Conservation (phyloP, 352 stramenopile species). For the Albugo candida region DNA sequence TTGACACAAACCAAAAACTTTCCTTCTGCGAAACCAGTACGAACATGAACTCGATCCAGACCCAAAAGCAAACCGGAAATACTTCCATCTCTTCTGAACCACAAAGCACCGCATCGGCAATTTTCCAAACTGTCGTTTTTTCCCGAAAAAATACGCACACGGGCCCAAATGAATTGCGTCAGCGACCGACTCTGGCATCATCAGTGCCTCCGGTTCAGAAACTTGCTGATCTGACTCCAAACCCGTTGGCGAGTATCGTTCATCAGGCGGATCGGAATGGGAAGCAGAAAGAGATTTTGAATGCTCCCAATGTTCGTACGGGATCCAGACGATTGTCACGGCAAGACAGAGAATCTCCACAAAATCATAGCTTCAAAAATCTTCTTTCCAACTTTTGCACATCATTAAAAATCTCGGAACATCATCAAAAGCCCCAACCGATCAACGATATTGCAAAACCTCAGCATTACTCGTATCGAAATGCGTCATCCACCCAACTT, state of each 20-base stretch:
- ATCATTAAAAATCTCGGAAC: conserved; percentile 33
- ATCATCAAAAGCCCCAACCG: conserved; percentile 15
- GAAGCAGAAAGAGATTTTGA: conserved; percentile 21
- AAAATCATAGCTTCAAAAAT: conserved; percentile 4
- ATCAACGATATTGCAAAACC: conserved; percentile 13
- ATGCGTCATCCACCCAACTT: conserved; percentile 8
- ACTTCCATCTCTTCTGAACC: conserved; percentile 2
- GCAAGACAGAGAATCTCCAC: conserved; percentile 9
- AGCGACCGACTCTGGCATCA: conserved; percentile 4
- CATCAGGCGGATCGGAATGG: conserved; percentile 43
- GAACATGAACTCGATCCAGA: conserved; percentile 1
- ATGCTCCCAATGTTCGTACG: not conserved
- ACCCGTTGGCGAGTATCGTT: conserved; percentile 34
- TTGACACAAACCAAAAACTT: too few relatives aligned
- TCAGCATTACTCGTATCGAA: conserved; percentile 8
- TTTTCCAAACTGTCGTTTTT: conserved; percentile 49
- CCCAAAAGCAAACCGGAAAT: conserved; percentile 7
- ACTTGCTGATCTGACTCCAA: conserved; percentile 18
- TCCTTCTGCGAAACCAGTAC: too few relatives aligned
- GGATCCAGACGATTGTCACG: not conserved
- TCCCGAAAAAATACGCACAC: conserved; percentile 36
- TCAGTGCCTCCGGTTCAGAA: conserved; percentile 16
- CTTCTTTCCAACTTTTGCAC: conserved; percentile 55
- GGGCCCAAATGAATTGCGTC: conserved; percentile 17
- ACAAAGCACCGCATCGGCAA: conserved; percentile 11